These are phyloP conservation scores for Hypoxylon sp. DNA, from an alignment of 2,329 filamentous ascomycete genomes.

Conservation along the genomic window DNA sequence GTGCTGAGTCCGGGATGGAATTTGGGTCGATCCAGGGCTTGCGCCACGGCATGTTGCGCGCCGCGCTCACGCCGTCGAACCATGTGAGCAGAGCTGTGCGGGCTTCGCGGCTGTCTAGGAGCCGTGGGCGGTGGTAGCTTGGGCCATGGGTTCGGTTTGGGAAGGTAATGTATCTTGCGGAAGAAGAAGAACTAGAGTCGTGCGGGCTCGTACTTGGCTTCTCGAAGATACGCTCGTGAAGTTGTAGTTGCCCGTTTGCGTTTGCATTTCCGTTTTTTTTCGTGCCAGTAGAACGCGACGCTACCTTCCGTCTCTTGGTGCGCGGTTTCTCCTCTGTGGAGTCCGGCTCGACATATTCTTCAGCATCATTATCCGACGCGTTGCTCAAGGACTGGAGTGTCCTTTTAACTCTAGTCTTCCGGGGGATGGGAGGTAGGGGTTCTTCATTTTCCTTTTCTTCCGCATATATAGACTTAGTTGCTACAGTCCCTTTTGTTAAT, in stretches of 20 bases:
- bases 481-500: not conserved
- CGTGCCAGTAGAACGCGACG: conserved; percentile 5
- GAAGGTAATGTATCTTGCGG: conserved; percentile 22
- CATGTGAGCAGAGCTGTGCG: conserved; percentile 63
- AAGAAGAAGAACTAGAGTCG: conserved; percentile 15
- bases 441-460: conserved; percentile 16
- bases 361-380: conserved; percentile 42
- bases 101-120: conserved; percentile 59
- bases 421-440: not conserved
- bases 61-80: conserved; percentile 65
- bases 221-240: conserved; percentile 49
- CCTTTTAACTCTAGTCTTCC: conserved; percentile 37
- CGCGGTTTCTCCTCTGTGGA: conserved; percentile 1
- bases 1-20: conserved; percentile 38
- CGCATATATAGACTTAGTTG: conserved; percentile 1
- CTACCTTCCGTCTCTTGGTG: conserved; percentile 47
- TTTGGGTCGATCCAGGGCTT: conserved; percentile 69
- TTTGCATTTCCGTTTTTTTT: conserved; percentile 34
- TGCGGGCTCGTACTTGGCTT: not conserved
- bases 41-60: conserved; percentile 72
- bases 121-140: conserved; percentile 66
- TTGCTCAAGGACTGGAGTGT: conserved; percentile 33
- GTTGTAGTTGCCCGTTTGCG: conserved; percentile 35
- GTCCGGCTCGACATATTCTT: conserved; percentile 34
- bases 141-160: conserved; percentile 56